Conservation (phyloP, 192 early-diverging fungal species). For the Coemansia sp. region DNA sequence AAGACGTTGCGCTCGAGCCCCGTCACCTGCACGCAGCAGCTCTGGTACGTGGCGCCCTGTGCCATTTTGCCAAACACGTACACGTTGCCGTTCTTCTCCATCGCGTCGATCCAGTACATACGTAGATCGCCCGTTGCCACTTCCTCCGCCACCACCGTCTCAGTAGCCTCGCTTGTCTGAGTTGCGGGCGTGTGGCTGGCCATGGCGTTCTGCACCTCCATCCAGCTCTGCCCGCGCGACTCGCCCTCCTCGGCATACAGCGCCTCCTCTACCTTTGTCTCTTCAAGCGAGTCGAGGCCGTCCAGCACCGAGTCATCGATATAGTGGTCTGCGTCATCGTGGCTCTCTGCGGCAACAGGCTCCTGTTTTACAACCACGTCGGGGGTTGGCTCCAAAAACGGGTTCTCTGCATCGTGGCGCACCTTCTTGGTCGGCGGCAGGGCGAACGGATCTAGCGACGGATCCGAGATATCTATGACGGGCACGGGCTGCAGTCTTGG, state of each 20-base stretch:
- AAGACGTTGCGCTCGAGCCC: conserved; percentile 85
- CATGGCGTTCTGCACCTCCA: conserved; percentile 41
- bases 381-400: conserved; percentile 5
- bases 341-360: not conserved
- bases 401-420: conserved; percentile 21
- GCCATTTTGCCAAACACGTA: conserved; percentile 92
- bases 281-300: conserved; percentile 19
- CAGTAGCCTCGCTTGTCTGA: not conserved
- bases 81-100: conserved; percentile 75
- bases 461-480: conserved; percentile 27
- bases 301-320: conserved; percentile 23
- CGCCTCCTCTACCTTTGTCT: not conserved
- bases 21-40: conserved; percentile 80
- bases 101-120: conserved; percentile 93
- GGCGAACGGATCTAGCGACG: conserved; percentile 27
- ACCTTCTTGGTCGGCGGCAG: conserved; percentile 24
- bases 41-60: conserved; percentile 42
- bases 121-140: conserved; percentile 25
- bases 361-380: conserved; percentile 1
- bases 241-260: conserved; percentile 20
- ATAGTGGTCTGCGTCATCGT: conserved; percentile 5
- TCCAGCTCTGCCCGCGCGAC: conserved; percentile 47
- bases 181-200: conserved; percentile 6
- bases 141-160: not conserved
- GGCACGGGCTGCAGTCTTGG: conserved; percentile 14